Conservation (phyloP, 2,329 filamentous ascomycete species). For the Cladophialophora psammophila region DNA sequence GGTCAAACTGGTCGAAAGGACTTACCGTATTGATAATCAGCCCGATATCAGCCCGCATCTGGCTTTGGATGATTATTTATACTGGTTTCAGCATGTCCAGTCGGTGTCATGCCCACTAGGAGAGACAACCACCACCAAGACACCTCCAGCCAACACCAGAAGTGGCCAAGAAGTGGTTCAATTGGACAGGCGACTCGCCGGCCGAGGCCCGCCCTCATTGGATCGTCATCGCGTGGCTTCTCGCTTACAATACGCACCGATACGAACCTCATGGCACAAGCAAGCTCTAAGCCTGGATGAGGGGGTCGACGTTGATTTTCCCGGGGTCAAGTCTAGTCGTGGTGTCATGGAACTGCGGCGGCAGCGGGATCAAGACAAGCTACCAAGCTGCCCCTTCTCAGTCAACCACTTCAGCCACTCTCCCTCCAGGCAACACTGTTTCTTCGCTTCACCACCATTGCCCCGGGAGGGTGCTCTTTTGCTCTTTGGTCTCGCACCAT, state of each 20-base stretch:
- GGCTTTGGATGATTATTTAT: neutral
- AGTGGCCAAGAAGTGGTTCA: neutral
- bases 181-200: conserved; percentile 1
- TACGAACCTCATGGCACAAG: conserved; percentile 1
- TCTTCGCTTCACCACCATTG: conserved; percentile 7
- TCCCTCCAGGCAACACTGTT: conserved; percentile 18
- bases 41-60: neutral
- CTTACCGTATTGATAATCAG: neutral
- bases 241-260: neutral
- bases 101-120: neutral
- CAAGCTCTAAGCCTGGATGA: neutral
- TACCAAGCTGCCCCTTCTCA: conserved; percentile 3
- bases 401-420: neutral
- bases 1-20: neutral
- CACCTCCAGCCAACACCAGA: neutral
- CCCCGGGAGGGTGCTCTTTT: neutral
- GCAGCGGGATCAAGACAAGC: conserved; percentile 9
- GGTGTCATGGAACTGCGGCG: conserved; percentile 6
- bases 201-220: neutral
- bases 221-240: neutral
- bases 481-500: conserved; percentile 10
- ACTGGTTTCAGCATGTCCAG: neutral
- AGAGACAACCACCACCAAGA: neutral
- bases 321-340: neutral
- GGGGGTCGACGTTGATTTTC: conserved; percentile 1